Evolutionary conservation across 345 rosid genomes (phyloP), one percentile per base, ranked within the genome.

Genomic region (Populus simonii): DNA sequence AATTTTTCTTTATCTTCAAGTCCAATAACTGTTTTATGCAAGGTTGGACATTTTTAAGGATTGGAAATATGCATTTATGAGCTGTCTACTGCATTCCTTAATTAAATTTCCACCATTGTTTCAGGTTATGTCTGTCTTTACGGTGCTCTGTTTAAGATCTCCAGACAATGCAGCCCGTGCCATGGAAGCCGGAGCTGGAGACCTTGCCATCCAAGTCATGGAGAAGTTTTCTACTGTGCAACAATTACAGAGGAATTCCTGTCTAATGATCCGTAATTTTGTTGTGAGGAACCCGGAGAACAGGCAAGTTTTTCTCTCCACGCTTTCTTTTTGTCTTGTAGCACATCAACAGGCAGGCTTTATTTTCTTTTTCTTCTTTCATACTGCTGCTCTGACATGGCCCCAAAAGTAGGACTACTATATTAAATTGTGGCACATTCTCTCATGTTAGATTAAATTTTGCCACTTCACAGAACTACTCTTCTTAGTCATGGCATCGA

Each of bases 111-210:
- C 11, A 15, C 47, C 17, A 27, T 70, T 70, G 67, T 7, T 71
- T 76, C 82, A 93, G 99, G 97, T 92, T 22, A 92, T 96, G 97
- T 74, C 88, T 18, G 70, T 91, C 74, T 85, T 96, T 38, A 84
- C 92, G 38, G 88, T 92, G 53, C 89, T 96, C 78, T 96, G 90
- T 83, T 84, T 96, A 84, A 91, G 99, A 84, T 90, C 93, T 74
- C 93, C 98, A 8, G 93, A 91, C 31, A 93, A 90, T 77, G 97
- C 97, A 76, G 87, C 92, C 75, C 81, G 88, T 65, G 98, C 99
- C 35, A 83, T 92, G 70, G 98, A 92, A 87, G 94, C 96, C 6
- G 99, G 99, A 79, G 97, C 97, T 13, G 99, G 98, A 70, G 98
- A 95, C 74, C 83, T 91, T 73, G 94, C 96, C 8, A 78, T 91